Evolutionary conservation across 1,284 basidiomycete species (phyloP).

Genomic region (Trametes sp.): DNA sequence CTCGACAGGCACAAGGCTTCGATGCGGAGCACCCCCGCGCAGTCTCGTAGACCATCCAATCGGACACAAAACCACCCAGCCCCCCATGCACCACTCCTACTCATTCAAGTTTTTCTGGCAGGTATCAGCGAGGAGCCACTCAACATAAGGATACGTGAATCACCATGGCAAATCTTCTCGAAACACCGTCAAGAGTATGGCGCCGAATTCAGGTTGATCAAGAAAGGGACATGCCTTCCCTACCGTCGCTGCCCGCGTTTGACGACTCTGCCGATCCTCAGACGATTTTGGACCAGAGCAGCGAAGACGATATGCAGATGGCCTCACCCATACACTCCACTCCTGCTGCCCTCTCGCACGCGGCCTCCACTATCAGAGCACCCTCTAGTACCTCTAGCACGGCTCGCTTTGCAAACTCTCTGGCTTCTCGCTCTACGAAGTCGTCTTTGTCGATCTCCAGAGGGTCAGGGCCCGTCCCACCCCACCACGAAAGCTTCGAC

Average conservation of each 20-base stretch:
- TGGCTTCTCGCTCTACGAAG: slow-evolving; percentile 53
- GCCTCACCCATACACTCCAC: slow-evolving; percentile 68
- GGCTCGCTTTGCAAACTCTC: slow-evolving; percentile 75
- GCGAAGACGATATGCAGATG: slow-evolving; percentile 39
- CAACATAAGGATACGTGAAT: not conserved
- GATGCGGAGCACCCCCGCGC: too few relatives aligned
- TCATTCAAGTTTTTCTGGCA: not conserved
- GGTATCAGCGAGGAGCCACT: not conserved
- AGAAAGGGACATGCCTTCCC: slow-evolving; percentile 75
- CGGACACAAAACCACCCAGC: too few relatives aligned
- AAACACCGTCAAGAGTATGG: slow-evolving; percentile 84
- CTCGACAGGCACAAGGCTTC: too few relatives aligned
- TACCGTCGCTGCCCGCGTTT: slow-evolving; percentile 74
- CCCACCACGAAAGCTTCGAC: slow-evolving; percentile 59
- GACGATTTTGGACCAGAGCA: slow-evolving; percentile 31
- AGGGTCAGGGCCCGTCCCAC: slow-evolving; percentile 18
- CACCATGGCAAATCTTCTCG: slow-evolving; percentile 52
- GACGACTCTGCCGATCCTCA: slow-evolving; percentile 60
- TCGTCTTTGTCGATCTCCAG: slow-evolving; percentile 34
- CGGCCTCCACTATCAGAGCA: slow-evolving; percentile 56
- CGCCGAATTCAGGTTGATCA: slow-evolving; percentile 76
- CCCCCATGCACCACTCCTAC: too few relatives aligned
- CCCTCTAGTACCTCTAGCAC: slow-evolving; percentile 67
- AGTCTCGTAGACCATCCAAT: too few relatives aligned
- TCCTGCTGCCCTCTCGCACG: slow-evolving; percentile 56